phyloP scores from a whole-genome alignment of 106 monocot genomes.

The Phalaenopsis equestris region DNA sequence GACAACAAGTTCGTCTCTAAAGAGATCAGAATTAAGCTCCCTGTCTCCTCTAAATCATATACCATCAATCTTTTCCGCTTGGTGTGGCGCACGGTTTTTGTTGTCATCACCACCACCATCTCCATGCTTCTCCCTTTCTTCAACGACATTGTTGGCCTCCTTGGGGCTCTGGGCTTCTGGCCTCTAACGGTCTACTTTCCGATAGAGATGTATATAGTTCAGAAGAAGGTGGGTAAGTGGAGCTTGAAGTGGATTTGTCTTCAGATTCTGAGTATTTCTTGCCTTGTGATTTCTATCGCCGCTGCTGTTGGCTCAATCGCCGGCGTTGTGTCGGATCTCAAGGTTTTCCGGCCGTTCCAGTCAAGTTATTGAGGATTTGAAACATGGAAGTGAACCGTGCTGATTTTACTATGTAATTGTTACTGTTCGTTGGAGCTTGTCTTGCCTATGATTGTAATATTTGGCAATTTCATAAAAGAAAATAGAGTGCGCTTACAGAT shows the following conservation, averaged over 20 bases:
- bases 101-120: slow-evolving; percentile 56
- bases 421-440: too few species aligned
- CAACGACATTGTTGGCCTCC: slow-evolving; percentile 85
- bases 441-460: too few species aligned
- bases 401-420: too few species aligned
- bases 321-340: slow-evolving; percentile 59
- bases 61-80: slow-evolving; percentile 59
- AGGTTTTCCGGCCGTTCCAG: slow-evolving; percentile 67
- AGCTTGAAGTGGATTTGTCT: slow-evolving; percentile 72
- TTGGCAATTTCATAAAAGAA: too few species aligned
- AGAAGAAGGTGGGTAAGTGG: slow-evolving; percentile 53
- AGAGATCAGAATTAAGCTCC: slow-evolving; percentile 22
- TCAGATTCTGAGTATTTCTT: slow-evolving; percentile 62
- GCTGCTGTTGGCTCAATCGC: slow-evolving; percentile 67
- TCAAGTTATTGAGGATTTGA: not conserved
- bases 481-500: too few species aligned
- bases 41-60: slow-evolving; percentile 10
- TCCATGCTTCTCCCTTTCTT: slow-evolving; percentile 94
- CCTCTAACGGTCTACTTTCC: slow-evolving; percentile 91
- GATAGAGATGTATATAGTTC: slow-evolving; percentile 80
- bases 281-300: slow-evolving; percentile 49
- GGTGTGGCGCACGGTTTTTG: slow-evolving; percentile 68
- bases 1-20: slow-evolving; percentile 40
- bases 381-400: too few species aligned
- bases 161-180: slow-evolving; percentile 91